These are phyloP conservation scores for Leishmania arabica DNA, from an alignment of 208 protist genomes.

Conservation along the genomic window DNA sequence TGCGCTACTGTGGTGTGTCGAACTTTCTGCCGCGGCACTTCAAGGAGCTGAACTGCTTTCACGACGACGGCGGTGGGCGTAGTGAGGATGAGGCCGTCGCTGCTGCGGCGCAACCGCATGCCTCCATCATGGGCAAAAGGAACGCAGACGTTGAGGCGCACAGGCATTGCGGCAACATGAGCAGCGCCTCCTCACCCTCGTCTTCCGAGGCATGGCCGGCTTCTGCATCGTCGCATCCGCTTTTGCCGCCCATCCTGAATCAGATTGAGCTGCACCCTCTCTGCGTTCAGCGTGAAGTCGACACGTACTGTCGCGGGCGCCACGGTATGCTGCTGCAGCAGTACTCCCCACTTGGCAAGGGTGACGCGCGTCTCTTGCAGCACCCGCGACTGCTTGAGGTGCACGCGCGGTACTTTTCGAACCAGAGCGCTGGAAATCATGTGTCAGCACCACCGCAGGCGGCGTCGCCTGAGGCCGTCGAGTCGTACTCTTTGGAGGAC, in stretches of 20 bases:
- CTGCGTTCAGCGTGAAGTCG: slow-evolving; percentile 63
- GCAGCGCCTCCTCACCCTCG: background rate
- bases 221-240: background rate
- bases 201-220: background rate
- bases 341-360: slow-evolving; percentile 78
- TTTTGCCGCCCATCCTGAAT: slow-evolving; percentile 52
- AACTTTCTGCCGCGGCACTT: slow-evolving; percentile 88
- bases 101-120: background rate
- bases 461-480: background rate
- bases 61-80: background rate
- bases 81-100: background rate
- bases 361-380: slow-evolving; percentile 45
- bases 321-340: slow-evolving; percentile 79
- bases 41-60: slow-evolving; percentile 32
- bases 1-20: slow-evolving; percentile 73
- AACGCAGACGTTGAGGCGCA: background rate
- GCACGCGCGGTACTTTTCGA: slow-evolving; percentile 39
- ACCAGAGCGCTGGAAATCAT: background rate
- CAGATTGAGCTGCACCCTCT: slow-evolving; percentile 91
- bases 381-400: slow-evolving; percentile 53
- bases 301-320: slow-evolving; percentile 42
- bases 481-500: slow-evolving; percentile 42
- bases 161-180: background rate
- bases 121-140: background rate
- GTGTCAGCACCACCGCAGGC: background rate